Evolutionary conservation across 2,329 filamentous ascomycete species (phyloP), one percentile per base, ranked within the genome.

Genomic region (Coniosporium tulheliwenetii): DNA sequence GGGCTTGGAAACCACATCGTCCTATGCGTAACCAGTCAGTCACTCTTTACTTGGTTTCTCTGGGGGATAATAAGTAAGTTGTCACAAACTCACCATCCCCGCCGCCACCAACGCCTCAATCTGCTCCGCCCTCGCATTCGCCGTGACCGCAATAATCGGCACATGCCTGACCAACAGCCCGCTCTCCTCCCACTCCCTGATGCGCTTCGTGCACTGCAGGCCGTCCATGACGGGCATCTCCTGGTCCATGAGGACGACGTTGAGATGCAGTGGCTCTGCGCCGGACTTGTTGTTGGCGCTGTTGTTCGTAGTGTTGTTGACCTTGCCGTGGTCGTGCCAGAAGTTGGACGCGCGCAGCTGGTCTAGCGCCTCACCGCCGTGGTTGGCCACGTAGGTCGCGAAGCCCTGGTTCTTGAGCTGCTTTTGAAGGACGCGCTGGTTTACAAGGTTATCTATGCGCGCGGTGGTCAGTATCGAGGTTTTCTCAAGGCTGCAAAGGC

Each of bases 181-280:
- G 40, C 73, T 66, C 38, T 61, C 62, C 54, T 87, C 80, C 13
- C 83, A 64, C 44, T 79, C 70, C 13, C 83, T 71, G 40, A 89
- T 85, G 44, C 66, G 72, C 35, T 70, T 67, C 10, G 81, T 77
- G 46, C 81, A 85, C 2, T 79, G 80, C 57, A 83, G 73, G 31
- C 83, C 83, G 50, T 87, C 81, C 82, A 86, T 86, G 36, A 85
- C 70, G 1, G 82, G 82, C 82, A 87, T 87, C 52, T 86, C 81
- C 38, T 85, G 67, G 52, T 87, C 83, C 81, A 87, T 85, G 5
- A 87, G 58, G 10, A 87, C 77, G 37, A 85, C 53, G 29, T 51
- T 53, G 1, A 59, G 40, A 2, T 39, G 40, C 8, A 46, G 44
- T n/a, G 38, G 39, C 30, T 41, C 41, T 10, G 10, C 30, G n/a